Base-by-base conservation (phyloP, 202 grass and related monocot genomes). In the Musa balbisiana region DNA sequence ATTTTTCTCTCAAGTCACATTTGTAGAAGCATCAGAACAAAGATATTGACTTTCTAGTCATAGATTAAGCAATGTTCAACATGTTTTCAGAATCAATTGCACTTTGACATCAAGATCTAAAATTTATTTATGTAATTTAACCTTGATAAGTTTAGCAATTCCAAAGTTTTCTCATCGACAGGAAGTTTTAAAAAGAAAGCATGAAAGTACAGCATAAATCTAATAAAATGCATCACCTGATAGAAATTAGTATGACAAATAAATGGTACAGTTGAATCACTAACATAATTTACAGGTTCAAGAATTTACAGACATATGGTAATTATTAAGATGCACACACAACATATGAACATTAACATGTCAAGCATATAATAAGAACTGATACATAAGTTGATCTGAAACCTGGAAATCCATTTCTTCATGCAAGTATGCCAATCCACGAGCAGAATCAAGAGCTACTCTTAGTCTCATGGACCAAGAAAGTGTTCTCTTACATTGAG, bases 341-440 rank as follows among this genome's bases (percentile, higher is more conserved):
- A 9, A 69, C n/a, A 20, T 51, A 2, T 6, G 2, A 10, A 51
- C 10, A 51, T 17, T 11, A 25, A 70, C 33, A 70, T 19, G 2
- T 3, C 3, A 49, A 11, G 15, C 33, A 4, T 51, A 51, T 27
- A 21, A 9, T 20, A 55, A 55, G 15, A 69, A 52, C 23, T 74
- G 14, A 23, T 50, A 49, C 33, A 53, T 25, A 80, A 71, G 66
- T 49, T 13, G 53, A 80, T 58, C 49, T 55, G 24, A 60, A 87
- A 99, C 95, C 88, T 99, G 95, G 79, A 99, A 99, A 63, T 99
- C 95, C 91, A 99, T 92, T 76, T 92, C 91, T 85, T 99, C 95
- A 29, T 99, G 95, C 64, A 99, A 82, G 78, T 99, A 99, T 55
- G 86, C 86, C 62, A 99, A 83, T 60, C 95, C 95, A 22, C 76